These are phyloP conservation scores for Yamadazyma philogaea DNA, from an alignment of 805 yeast species.

Conservation along the genomic window DNA sequence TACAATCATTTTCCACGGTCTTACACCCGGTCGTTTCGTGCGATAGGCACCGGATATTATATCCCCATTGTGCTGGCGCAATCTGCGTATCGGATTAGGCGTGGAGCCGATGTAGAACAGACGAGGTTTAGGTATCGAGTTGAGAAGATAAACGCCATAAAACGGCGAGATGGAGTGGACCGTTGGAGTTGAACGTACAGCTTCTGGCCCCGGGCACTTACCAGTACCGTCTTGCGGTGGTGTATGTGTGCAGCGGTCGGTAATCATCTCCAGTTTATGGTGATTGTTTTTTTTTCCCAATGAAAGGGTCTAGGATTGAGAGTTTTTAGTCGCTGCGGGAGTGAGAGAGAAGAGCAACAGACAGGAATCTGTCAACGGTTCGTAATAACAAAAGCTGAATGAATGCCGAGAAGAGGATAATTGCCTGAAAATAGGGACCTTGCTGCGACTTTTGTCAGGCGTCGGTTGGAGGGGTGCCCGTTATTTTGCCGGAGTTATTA, in stretches of 20 bases:
- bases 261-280: background rate
- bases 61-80: conserved; percentile 79
- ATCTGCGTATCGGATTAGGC: conserved; percentile 64
- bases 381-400: too few species aligned
- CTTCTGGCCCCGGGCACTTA: background rate
- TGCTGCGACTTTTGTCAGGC: too few species aligned
- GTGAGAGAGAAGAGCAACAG: too few species aligned
- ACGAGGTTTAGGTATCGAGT: conserved; percentile 53
- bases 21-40: conserved; percentile 52
- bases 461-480: too few species aligned
- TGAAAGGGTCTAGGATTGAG: too few species aligned
- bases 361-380: too few species aligned
- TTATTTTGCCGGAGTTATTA: too few species aligned
- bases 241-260: background rate
- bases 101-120: conserved; percentile 80
- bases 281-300: too few species aligned
- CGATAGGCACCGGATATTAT: conserved; percentile 57
- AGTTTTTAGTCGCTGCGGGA: too few species aligned
- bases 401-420: too few species aligned
- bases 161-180: conserved; percentile 23
- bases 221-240: background rate
- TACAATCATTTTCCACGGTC: conserved; percentile 74
- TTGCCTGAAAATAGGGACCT: too few species aligned
- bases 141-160: conserved; percentile 70
- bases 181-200: background rate